Percentiles rank a stretch among this genome's conserved stretches.
phyloP scores from a whole-genome alignment of 2,329 filamentous ascomycete genomes.

The Geosmithia flava region DNA sequence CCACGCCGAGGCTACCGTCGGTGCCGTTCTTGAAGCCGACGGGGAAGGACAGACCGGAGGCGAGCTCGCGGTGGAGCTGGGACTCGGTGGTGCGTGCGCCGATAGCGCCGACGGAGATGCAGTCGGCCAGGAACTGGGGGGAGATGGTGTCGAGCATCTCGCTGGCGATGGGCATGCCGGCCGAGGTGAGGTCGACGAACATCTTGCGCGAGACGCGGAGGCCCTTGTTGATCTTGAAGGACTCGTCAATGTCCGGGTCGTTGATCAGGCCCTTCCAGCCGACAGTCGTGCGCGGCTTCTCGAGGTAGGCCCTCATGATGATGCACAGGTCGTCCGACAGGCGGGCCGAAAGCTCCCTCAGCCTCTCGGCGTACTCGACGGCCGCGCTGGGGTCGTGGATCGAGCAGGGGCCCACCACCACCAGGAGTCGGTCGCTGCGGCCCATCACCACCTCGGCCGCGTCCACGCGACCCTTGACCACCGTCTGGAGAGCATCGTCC shows the following conservation, averaged over 20 bases:
- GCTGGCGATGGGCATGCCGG: conserved; percentile 87
- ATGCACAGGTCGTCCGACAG: conserved; percentile 76
- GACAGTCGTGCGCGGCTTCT: conserved; percentile 96
- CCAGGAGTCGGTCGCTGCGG: conserved; percentile 75
- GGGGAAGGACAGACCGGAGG: conserved; percentile 89
- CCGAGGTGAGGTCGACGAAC: conserved; percentile 77
- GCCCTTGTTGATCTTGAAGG: conserved; percentile 98
- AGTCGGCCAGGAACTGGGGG: conserved; percentile 91
- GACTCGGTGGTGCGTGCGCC: conserved; percentile 94
- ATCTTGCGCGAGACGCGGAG: conserved; percentile 84
- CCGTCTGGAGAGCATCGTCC: conserved; percentile 49
- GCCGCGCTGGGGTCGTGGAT: conserved; percentile 88
- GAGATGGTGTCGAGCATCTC: conserved; percentile 99
- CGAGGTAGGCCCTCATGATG: conserved; percentile 97
- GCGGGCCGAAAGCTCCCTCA: conserved; percentile 67
- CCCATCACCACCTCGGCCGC: conserved; percentile 66
- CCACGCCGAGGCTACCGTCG: conserved; percentile 79
- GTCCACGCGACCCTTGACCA: conserved; percentile 57
- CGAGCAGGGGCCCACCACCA: conserved; percentile 91
- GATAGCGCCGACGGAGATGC: conserved; percentile 91
- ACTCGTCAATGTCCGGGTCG: conserved; percentile 94
- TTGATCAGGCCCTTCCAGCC: conserved; percentile 99
- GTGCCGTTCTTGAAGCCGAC: conserved; percentile 99
- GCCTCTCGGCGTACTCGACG: conserved; percentile 72
- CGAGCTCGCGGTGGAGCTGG: conserved; percentile 91